Evolutionary conservation across 2,329 filamentous ascomycete species (phyloP).

Genomic region (Fusarium sterilihyphosum): DNA sequence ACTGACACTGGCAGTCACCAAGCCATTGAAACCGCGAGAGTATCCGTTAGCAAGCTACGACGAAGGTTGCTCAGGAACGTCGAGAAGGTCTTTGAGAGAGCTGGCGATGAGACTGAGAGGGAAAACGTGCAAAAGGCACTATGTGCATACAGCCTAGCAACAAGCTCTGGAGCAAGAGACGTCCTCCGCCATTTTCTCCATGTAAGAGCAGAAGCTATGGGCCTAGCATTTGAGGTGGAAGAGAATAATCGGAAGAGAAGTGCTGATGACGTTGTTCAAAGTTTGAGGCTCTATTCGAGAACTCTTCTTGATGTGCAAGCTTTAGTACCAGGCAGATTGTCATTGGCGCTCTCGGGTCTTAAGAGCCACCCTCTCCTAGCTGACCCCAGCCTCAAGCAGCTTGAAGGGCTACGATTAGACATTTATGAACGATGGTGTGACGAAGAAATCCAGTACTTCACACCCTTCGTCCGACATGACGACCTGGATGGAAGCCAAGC

Average conservation of each 20-base stretch:
- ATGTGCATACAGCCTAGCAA: constrained; percentile 83
- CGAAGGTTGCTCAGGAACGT: constrained; percentile 73
- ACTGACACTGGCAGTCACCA: constrained; percentile 47
- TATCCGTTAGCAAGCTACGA: constrained; percentile 69
- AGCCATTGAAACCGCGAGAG: constrained; percentile 69
- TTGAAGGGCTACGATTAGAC: constrained; percentile 81
- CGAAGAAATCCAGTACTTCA: constrained; percentile 85
- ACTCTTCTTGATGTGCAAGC: constrained; percentile 82
- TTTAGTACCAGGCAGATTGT: constrained; percentile 77
- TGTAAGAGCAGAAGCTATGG: constrained; percentile 75
- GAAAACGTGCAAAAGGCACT: constrained; percentile 75
- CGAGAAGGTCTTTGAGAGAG: constrained; percentile 73
- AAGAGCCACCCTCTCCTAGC: constrained; percentile 77
- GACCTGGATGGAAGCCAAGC: constrained; percentile 72
- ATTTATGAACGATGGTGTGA: constrained; percentile 82
- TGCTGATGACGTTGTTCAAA: constrained; percentile 65
- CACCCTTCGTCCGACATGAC: constrained; percentile 86
- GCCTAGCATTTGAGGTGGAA: constrained; percentile 65
- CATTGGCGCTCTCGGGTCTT: constrained; percentile 73
- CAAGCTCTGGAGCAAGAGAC: constrained; percentile 81
- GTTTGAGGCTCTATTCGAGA: constrained; percentile 77
- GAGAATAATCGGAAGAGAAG: constrained; percentile 53
- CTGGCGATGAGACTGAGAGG: constrained; percentile 61
- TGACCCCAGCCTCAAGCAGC: constrained; percentile 71
- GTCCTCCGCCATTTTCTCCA: constrained; percentile 82